A percentile compares a stretch with the other conserved stretches of the same genome.
phyloP scores from a whole-genome alignment of 1,284 basidiomycete species.

The Heliocybe sulcata region DNA sequence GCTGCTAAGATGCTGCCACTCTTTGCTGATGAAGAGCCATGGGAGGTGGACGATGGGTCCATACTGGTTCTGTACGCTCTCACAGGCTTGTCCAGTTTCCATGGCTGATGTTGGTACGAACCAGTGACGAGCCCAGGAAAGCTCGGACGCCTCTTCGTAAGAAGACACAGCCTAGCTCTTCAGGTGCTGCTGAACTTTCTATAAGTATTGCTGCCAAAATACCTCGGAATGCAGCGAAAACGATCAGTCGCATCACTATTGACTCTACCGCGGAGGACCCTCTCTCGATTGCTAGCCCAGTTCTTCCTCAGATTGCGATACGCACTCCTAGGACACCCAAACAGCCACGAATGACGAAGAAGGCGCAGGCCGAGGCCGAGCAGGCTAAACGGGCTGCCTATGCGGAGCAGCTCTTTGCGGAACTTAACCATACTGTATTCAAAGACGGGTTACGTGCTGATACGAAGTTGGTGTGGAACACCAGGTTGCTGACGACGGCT shows the following conservation, averaged over 20 bases:
- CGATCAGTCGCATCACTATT: background rate
- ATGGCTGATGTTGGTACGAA: background rate
- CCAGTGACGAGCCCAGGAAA: conserved; percentile 39
- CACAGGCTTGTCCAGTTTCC: background rate
- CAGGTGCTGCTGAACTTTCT: background rate
- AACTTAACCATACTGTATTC: conserved; percentile 79
- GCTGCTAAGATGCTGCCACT: conserved; percentile 14
- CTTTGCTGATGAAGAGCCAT: conserved; percentile 14
- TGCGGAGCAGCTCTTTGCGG: conserved; percentile 65
- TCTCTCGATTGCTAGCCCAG: background rate
- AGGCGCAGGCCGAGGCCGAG: conserved; percentile 34
- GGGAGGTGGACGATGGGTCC: conserved; percentile 26
- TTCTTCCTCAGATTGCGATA: background rate
- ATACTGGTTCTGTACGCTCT: conserved; percentile 38
- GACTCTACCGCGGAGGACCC: background rate
- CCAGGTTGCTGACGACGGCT: conserved; percentile 66
- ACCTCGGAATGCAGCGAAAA: background rate
- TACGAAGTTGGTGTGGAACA: conserved; percentile 69
- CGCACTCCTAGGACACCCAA: conserved; percentile 8
- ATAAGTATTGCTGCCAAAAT: background rate
- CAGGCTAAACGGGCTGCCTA: conserved; percentile 42
- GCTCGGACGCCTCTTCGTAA: conserved; percentile 35
- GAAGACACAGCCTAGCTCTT: background rate
- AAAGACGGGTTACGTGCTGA: conserved; percentile 59
- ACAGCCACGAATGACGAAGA: conserved; percentile 33